These are phyloP conservation scores for Verbascum thapsus DNA, from an alignment of 257 asterid genomes.

Conservation along the genomic window DNA sequence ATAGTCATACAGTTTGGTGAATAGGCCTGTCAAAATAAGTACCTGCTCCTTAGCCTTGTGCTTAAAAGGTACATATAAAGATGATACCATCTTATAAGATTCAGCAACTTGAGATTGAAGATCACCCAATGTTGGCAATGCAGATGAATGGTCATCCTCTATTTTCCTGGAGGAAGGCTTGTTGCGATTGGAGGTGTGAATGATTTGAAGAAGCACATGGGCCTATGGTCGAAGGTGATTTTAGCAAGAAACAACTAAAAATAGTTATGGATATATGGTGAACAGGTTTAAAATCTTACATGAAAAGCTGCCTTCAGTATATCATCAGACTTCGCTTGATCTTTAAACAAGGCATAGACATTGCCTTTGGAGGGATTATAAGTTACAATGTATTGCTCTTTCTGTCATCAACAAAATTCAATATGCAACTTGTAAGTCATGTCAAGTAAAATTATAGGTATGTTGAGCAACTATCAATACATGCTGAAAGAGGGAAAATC, in stretches of 20 bases:
- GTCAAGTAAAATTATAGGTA: constrained; percentile 5
- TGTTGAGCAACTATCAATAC: constrained; percentile 18
- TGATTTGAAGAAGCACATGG: constrained; percentile 87
- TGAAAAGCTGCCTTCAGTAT: constrained; percentile 95
- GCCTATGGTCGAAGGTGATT: constrained; percentile 58
- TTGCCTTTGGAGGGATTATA: constrained; percentile 84
- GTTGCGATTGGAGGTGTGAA: constrained; percentile 54
- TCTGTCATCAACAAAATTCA: constrained; percentile 48
- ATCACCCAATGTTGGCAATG: constrained; percentile 53
- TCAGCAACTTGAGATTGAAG: constrained; percentile 78
- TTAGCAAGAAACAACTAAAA: constrained; percentile 33
- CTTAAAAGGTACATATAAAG: constrained; percentile 86
- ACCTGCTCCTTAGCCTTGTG: constrained; percentile 93
- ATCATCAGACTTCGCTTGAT: constrained; percentile 95
- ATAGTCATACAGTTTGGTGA: too few relatives aligned
- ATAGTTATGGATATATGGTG: constrained; percentile 19
- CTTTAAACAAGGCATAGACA: constrained; percentile 86
- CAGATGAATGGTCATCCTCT: constrained; percentile 40
- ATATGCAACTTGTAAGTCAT: constrained; percentile 20
- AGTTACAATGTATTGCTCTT: constrained; percentile 78
- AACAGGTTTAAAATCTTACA: constrained; percentile 51
- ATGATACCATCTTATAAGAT: constrained; percentile 91
- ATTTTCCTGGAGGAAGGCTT: constrained; percentile 41
- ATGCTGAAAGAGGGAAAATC: constrained; percentile 11
- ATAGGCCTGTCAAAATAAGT: neutral